These are phyloP conservation scores for Collybia sp. DNA, from an alignment of 768 basidiomycete genomes.

Conservation along the genomic window DNA sequence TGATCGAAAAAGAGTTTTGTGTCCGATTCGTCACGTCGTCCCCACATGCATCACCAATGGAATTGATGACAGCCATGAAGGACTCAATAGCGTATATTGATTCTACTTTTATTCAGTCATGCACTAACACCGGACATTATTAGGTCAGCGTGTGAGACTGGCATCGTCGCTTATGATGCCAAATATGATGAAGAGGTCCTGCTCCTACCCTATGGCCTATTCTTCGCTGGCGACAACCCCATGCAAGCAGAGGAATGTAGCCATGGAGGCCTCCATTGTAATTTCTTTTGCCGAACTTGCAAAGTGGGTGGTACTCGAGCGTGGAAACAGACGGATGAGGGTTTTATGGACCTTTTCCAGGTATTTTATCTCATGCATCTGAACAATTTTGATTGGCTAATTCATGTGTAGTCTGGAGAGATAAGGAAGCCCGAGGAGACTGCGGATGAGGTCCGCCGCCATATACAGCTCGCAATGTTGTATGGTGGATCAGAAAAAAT, in stretches of 20 bases:
- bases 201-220: conserved; percentile 15
- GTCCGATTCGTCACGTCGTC: conserved; percentile 24
- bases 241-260: conserved; percentile 31
- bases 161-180: conserved; percentile 16
- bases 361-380: conserved; percentile 1
- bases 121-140: background rate
- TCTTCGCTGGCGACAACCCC: conserved; percentile 25
- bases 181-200: conserved; percentile 16
- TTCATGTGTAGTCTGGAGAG: background rate
- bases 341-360: conserved; percentile 17
- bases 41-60: conserved; percentile 27
- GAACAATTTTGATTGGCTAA: background rate
- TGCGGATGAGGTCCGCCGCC: background rate
- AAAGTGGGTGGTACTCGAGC: conserved; percentile 20
- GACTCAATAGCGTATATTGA: conserved; percentile 16
- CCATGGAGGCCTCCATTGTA: conserved; percentile 24
- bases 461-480: background rate
- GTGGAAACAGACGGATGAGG: conserved; percentile 17
- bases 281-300: conserved; percentile 27
- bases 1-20: conserved; percentile 24
- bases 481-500: background rate
- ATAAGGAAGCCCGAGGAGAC: conserved; percentile 2
- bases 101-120: background rate
- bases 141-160: conserved; percentile 6
- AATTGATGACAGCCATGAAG: conserved; percentile 24